phyloP scores from a whole-genome alignment of 2,329 filamentous ascomycete genomes.

The Trichoderma cornu-damae region DNA sequence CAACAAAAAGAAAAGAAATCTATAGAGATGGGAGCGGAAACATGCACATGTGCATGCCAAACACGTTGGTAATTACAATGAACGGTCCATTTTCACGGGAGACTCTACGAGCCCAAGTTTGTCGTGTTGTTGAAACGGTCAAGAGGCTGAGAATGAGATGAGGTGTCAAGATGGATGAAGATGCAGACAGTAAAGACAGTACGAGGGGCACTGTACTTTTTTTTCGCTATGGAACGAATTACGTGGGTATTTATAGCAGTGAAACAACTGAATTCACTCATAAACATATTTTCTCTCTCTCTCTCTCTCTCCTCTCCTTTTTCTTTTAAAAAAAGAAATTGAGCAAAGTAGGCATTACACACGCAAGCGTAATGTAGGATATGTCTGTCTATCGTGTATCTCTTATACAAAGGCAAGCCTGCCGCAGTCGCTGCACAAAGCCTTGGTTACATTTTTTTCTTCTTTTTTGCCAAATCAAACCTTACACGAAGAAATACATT shows the following conservation, averaged over 20 bases:
- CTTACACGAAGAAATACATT: constrained; percentile 22
- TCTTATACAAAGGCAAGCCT: constrained; percentile 37
- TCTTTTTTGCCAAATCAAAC: too few relatives aligned
- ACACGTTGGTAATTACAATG: background rate
- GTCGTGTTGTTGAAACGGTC: background rate
- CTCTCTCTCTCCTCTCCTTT: too few relatives aligned
- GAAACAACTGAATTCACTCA: too few relatives aligned
- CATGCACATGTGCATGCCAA: background rate
- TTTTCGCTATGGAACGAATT: background rate
- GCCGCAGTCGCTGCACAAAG: constrained; percentile 23
- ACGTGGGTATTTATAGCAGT: background rate
- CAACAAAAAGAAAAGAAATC: too few relatives aligned
- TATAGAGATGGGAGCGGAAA: background rate
- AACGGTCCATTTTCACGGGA: background rate
- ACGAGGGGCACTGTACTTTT: background rate
- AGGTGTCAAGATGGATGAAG: constrained; percentile 7
- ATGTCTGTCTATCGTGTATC: constrained; percentile 36
- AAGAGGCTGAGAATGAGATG: constrained; percentile 17
- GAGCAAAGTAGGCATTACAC: background rate
- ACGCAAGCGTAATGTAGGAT: constrained; percentile 16
- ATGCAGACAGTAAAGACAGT: background rate
- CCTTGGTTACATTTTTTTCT: constrained; percentile 28
- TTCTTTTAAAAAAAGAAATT: too few relatives aligned
- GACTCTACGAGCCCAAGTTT: background rate
- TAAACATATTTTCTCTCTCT: too few relatives aligned